These are phyloP conservation scores for Xanthoconium stramineum DNA, from an alignment of 768 basidiomycete genomes.

Conservation along the genomic window DNA sequence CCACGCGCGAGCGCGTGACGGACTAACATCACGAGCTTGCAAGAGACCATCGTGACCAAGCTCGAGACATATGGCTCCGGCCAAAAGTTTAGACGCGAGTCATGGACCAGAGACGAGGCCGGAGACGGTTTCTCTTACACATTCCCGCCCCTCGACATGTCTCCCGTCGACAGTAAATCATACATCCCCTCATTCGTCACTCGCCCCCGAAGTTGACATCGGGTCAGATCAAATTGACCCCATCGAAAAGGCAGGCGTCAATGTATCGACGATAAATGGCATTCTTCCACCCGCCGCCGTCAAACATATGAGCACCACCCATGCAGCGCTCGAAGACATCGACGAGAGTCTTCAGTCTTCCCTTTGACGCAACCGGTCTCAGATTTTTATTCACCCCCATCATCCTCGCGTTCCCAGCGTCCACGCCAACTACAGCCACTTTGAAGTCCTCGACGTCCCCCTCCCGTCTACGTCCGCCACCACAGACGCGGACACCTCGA, in stretches of 20 bases:
- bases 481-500: too few relatives aligned
- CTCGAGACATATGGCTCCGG: slow-evolving; percentile 16
- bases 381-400: slow-evolving; percentile 23
- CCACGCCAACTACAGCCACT: slow-evolving; percentile 28
- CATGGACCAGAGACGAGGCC: slow-evolving; percentile 17
- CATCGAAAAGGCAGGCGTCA: slow-evolving; percentile 23
- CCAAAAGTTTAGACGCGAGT: slow-evolving; percentile 14
- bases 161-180: neutral
- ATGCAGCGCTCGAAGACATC: slow-evolving; percentile 14
- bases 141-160: slow-evolving; percentile 3
- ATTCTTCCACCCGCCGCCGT: slow-evolving; percentile 20
- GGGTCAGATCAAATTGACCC: slow-evolving; percentile 4
- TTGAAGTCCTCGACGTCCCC: slow-evolving; percentile 18
- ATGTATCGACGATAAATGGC: slow-evolving; percentile 18
- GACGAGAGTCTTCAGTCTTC: slow-evolving; percentile 11
- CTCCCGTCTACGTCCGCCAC: neutral
- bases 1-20: slow-evolving; percentile 14
- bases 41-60: slow-evolving; percentile 19
- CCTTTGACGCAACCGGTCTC: slow-evolving; percentile 18
- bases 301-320: slow-evolving; percentile 21
- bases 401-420: slow-evolving; percentile 19
- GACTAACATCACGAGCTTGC: slow-evolving; percentile 13
- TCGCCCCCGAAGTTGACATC: neutral
- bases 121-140: slow-evolving; percentile 21
- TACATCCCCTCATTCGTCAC: neutral